Evolutionary conservation across 441 rosid genomes (phyloP), one percentile per base, ranked within the genome.

Genomic region (Croton setiger): DNA sequence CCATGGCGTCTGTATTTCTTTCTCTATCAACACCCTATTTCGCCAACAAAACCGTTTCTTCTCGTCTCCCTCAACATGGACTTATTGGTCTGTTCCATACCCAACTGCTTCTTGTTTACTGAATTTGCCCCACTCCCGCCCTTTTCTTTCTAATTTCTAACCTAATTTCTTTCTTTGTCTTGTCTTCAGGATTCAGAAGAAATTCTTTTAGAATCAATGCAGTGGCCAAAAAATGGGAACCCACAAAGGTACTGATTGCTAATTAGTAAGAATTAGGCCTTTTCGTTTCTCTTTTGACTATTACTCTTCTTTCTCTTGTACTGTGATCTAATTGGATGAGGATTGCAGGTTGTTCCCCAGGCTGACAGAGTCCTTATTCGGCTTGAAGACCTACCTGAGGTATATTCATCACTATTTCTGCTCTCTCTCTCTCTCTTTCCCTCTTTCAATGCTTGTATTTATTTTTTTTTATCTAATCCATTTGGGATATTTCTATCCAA

Each of bases 361-460:
- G 91, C 94, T 78, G 97, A 90, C 60, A 88, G 98, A 72, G 96
- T 91, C 64, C 92, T 93, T 41, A 80, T 91, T 71, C 96, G 93
- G 66, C 96, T 93, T 33, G 88, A 91, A 67, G 79, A 84, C 70
- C 84, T 87, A 51, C 79, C 96, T 9, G 81, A 88, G 96, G 98
- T 92, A 37, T 92, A 37, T 60, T 47, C 20, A 51, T 11, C 20
- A 7, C 14, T 14, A 8, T 43, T 54, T 51, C 27, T 47, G 47
- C 17, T 60, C 58, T 33, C 17, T 36, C 27, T 51, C 0, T 61
- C 12, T 5, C 20, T 5, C 13, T 8, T 11, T 21, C 4, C 9
- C n/a, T n/a, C n/a, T n/a, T n/a, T n/a, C 33, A 5, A 11, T 1
- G 27, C 0, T 7, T 0, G 31, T 27, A 27, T 27, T 27, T 27